A percentile compares a stretch with the other conserved stretches of the same genome.
Conservation (phyloP, 2,329 filamentous ascomycete species). For the Cordyceps pruinosa region DNA sequence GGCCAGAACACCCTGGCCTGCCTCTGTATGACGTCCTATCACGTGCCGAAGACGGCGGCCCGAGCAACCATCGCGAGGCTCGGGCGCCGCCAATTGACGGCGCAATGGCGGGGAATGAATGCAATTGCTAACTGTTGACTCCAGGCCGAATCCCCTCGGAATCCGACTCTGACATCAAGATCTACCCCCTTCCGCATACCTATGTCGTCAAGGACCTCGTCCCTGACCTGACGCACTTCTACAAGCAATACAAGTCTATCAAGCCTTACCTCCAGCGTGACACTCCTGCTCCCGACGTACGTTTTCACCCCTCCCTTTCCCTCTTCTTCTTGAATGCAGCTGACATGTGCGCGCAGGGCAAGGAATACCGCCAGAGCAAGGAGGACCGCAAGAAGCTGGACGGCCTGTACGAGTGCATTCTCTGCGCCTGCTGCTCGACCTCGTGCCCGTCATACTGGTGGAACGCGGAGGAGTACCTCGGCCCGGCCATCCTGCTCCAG, state of each 20-base stretch:
- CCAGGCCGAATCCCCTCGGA: slow-evolving; percentile 90
- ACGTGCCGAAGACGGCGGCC: neutral
- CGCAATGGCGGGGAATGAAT: neutral
- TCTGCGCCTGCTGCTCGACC: slow-evolving; percentile 98
- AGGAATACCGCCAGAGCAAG: slow-evolving; percentile 85
- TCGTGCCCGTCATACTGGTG: slow-evolving; percentile 99
- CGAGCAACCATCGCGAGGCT: neutral
- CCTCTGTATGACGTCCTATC: slow-evolving; percentile 61
- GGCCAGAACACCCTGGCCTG: slow-evolving; percentile 97
- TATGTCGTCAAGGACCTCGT: slow-evolving; percentile 99
- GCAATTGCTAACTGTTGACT: slow-evolving; percentile 23
- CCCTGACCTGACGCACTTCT: slow-evolving; percentile 95
- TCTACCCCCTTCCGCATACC: slow-evolving; percentile 96
- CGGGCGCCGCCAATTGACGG: neutral
- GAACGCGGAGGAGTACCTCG: slow-evolving; percentile 98
- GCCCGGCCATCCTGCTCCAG: slow-evolving; percentile 91
- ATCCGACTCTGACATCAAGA: slow-evolving; percentile 72
- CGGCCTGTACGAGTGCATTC: slow-evolving; percentile 97
- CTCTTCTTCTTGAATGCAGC: neutral
- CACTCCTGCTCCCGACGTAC: slow-evolving; percentile 74
- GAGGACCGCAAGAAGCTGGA: slow-evolving; percentile 94
- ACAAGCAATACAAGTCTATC: slow-evolving; percentile 99
- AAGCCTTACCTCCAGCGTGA: slow-evolving; percentile 96
- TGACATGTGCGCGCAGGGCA: slow-evolving; percentile 52
- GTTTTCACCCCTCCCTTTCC: slow-evolving; percentile 26